Percentiles rank a stretch among this genome's conserved stretches.
phyloP scores from a whole-genome alignment of 139 green algal genomes.

The Microglena sp. region DNA sequence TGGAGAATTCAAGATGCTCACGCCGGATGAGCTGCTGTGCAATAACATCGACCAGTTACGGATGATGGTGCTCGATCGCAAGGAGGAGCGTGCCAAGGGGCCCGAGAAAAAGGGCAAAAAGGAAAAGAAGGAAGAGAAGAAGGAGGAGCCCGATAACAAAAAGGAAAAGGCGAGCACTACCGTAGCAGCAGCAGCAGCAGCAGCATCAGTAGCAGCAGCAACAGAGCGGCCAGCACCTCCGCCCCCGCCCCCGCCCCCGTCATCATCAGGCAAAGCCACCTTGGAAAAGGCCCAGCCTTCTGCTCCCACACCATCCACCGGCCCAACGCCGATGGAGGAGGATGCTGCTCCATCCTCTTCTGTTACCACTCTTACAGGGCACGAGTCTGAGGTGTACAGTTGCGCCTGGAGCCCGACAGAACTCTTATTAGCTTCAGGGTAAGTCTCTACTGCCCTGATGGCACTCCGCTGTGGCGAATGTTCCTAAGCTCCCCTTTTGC shows the following conservation, averaged over 20 bases:
- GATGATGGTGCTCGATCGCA: slow-evolving; percentile 40
- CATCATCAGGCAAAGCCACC: background rate
- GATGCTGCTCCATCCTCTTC: background rate
- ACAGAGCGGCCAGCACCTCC: background rate
- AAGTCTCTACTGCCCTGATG: too few species aligned
- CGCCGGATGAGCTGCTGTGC: slow-evolving; percentile 75
- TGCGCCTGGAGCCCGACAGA: slow-evolving; percentile 74
- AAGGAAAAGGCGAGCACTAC: background rate
- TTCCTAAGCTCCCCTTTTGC: too few species aligned
- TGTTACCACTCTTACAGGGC: slow-evolving; percentile 45
- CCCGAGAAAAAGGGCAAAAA: background rate
- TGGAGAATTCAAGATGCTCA: slow-evolving; percentile 77
- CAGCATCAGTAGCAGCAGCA: background rate
- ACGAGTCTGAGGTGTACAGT: slow-evolving; percentile 80
- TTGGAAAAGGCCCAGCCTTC: background rate
- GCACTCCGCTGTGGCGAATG: too few species aligned
- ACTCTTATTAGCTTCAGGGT: slow-evolving; percentile 67
- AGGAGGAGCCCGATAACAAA: slow-evolving; percentile 1
- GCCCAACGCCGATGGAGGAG: slow-evolving; percentile 7
- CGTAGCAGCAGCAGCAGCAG: background rate
- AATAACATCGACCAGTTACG: slow-evolving; percentile 80
- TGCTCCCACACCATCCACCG: background rate
- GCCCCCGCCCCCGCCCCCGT: background rate
- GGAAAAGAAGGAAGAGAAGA: slow-evolving; percentile 6
- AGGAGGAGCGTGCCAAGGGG: slow-evolving; percentile 24